These are phyloP conservation scores for Heliamphora ciliata DNA, from an alignment of 179 eudicot genomes.

Conservation along the genomic window DNA sequence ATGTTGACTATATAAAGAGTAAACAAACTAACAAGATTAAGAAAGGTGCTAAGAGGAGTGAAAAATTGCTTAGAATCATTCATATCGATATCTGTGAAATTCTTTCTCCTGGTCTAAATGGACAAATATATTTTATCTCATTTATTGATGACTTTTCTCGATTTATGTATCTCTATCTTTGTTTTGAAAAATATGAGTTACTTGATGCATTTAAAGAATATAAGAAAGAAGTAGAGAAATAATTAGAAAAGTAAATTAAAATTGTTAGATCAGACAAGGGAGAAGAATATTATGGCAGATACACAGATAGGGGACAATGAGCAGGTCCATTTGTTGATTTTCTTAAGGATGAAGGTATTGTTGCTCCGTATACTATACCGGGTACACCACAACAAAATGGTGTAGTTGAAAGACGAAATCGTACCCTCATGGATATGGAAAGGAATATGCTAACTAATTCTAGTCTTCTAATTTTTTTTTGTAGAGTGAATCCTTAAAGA, in stretches of 20 bases:
- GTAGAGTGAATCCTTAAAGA: background rate
- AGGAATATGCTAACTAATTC: background rate
- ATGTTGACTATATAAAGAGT: slow-evolving; percentile 3
- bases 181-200: background rate
- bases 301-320: background rate
- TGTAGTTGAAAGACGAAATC: background rate
- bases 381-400: background rate
- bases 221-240: slow-evolving; percentile 1
- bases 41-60: background rate
- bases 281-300: background rate
- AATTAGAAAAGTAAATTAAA: background rate
- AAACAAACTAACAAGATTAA: background rate
- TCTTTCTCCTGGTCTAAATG: background rate
- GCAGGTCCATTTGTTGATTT: background rate
- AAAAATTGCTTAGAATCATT: background rate
- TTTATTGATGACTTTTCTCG: background rate
- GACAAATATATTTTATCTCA: background rate
- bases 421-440: background rate
- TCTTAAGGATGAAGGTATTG: background rate
- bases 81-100: background rate
- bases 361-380: background rate
- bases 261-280: background rate
- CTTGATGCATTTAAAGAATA: background rate
- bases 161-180: background rate
- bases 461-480: background rate